Conservation (phyloP, 768 basidiomycete species). For the Amanita exitialis region DNA sequence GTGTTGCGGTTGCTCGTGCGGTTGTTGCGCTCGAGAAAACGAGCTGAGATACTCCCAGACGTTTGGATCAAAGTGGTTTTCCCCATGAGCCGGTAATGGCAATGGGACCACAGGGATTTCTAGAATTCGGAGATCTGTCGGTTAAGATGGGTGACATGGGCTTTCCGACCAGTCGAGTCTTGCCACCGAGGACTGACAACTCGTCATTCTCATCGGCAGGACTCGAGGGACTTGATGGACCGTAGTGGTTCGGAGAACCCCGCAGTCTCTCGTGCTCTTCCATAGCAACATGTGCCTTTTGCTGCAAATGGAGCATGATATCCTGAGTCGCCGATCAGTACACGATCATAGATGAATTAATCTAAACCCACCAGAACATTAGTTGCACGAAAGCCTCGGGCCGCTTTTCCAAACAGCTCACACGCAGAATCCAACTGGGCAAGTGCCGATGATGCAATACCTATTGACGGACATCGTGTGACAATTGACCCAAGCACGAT, state of each 20-base stretch:
- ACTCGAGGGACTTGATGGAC: slow-evolving; percentile 28
- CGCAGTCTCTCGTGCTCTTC: slow-evolving; percentile 56
- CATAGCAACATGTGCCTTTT: slow-evolving; percentile 56
- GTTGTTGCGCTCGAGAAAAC: slow-evolving; percentile 24
- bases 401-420: slow-evolving; percentile 63
- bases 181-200: slow-evolving; percentile 52
- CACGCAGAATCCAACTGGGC: slow-evolving; percentile 68
- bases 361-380: slow-evolving; percentile 46
- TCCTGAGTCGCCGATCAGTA: slow-evolving; percentile 24
- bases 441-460: slow-evolving; percentile 64
- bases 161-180: slow-evolving; percentile 54
- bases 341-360: neutral
- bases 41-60: slow-evolving; percentile 62
- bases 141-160: slow-evolving; percentile 45
- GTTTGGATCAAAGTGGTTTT: slow-evolving; percentile 46
- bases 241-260: slow-evolving; percentile 30
- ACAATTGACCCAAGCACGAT: slow-evolving; percentile 70
- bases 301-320: slow-evolving; percentile 54
- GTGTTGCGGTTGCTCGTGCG: slow-evolving; percentile 6
- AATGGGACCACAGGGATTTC: slow-evolving; percentile 66
- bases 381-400: slow-evolving; percentile 51
- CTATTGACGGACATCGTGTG: slow-evolving; percentile 72
- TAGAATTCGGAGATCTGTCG: slow-evolving; percentile 62
- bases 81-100: slow-evolving; percentile 42
- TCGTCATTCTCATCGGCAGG: slow-evolving; percentile 52